Evolutionary conservation across 805 yeast species (phyloP).

Genomic region (Spathaspora gorwiae): DNA sequence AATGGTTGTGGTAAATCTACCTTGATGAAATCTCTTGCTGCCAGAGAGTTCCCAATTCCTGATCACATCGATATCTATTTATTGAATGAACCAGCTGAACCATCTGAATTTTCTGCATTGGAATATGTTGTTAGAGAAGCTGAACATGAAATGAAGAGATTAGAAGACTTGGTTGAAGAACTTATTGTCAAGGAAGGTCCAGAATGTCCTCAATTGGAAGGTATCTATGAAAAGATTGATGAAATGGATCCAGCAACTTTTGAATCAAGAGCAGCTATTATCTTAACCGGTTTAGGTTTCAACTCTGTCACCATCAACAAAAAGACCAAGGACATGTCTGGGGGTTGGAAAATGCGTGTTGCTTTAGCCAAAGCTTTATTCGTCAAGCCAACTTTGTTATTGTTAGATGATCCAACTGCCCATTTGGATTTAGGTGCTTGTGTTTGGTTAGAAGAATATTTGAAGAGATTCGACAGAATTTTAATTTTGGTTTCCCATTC

Average conservation of each 20-base stretch:
- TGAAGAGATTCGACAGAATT: constrained; percentile 89
- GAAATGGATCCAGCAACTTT: constrained; percentile 94
- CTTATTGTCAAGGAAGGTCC: constrained; percentile 90
- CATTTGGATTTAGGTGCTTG: constrained; percentile 99
- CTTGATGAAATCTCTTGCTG: constrained; percentile 86
- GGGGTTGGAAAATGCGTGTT: constrained; percentile 99
- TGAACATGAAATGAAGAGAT: constrained; percentile 81
- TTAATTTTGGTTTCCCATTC: constrained; percentile 95
- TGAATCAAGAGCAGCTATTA: constrained; percentile 93
- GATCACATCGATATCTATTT: constrained; percentile 86
- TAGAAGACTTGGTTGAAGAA: constrained; percentile 89
- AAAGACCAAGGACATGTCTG: constrained; percentile 98
- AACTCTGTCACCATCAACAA: constrained; percentile 79
- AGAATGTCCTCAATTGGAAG: constrained; percentile 80
- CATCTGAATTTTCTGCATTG: constrained; percentile 85
- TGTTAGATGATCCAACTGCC: constrained; percentile 98
- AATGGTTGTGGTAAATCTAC: constrained; percentile 99
- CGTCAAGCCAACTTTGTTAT: constrained; percentile 91
- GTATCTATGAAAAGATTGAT: constrained; percentile 91
- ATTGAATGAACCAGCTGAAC: constrained; percentile 96
- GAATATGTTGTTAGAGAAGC: constrained; percentile 98
- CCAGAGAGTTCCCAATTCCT: constrained; percentile 94
- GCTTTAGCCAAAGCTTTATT: constrained; percentile 96
- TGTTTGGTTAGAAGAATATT: constrained; percentile 98
- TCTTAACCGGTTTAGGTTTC: constrained; percentile 96